Percentiles rank a stretch among this genome's conserved stretches.
Evolutionary conservation across 2,329 filamentous ascomycete species (phyloP).

Genomic region (Penicillium freii): DNA sequence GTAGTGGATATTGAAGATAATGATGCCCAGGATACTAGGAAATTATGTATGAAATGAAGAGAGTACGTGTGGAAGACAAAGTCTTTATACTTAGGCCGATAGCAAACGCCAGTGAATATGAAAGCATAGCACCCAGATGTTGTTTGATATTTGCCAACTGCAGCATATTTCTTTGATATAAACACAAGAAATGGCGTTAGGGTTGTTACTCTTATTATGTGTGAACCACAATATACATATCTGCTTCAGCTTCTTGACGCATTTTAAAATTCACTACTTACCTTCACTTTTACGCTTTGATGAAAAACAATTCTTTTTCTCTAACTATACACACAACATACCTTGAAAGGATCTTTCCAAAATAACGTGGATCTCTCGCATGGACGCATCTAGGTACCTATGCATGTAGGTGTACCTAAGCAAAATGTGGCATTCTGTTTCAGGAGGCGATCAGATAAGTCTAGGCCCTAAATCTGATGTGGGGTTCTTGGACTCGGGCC

Average conservation of each 20-base stretch:
- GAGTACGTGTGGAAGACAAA: not conserved
- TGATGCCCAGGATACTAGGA: not conserved
- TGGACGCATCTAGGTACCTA: not conserved
- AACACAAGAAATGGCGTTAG: not conserved
- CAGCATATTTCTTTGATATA: not conserved
- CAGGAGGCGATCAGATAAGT: constrained; percentile 12
- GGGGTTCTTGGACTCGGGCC: constrained; percentile 1
- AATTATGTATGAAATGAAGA: not conserved
- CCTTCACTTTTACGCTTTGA: not conserved
- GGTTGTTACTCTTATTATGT: not conserved
- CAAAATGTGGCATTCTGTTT: not conserved
- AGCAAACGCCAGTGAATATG: not conserved
- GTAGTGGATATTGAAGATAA: too few species aligned
- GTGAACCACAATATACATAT: not conserved
- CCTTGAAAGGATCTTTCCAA: not conserved
- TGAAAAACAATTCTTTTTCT: too few species aligned
- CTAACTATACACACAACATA: not conserved
- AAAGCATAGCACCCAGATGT: not conserved
- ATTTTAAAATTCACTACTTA: too few species aligned
- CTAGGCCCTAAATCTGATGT: constrained; percentile 4
- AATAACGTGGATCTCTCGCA: not conserved
- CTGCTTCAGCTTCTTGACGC: not conserved
- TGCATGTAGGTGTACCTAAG: not conserved
- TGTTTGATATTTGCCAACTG: too few species aligned
- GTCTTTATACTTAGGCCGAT: not conserved